phyloP scores from a whole-genome alignment of 140 eudicot species.

The Flaveria floridana region DNA sequence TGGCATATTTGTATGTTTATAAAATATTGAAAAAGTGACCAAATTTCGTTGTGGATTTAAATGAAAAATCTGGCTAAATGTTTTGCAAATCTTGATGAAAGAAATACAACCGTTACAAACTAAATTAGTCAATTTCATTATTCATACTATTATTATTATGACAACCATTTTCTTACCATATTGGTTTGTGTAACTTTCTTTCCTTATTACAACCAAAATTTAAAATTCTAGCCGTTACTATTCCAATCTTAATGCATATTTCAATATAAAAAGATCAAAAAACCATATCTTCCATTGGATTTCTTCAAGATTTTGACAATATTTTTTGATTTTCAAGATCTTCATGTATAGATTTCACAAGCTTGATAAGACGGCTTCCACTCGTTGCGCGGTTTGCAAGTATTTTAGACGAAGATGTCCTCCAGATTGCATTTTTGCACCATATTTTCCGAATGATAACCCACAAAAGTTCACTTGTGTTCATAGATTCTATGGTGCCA shows the following conservation, averaged over 20 bases:
- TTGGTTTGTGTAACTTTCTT: conserved; percentile 17
- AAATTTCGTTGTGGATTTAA: not conserved
- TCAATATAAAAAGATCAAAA: not conserved
- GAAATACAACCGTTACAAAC: conserved; percentile 25
- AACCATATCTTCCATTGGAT: conserved; percentile 29
- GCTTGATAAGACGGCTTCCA: conserved; percentile 27
- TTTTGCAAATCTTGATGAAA: not conserved
- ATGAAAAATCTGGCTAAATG: not conserved
- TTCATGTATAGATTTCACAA: conserved; percentile 22
- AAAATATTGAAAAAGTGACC: not conserved
- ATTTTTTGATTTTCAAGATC: conserved; percentile 19
- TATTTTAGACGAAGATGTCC: conserved; percentile 59
- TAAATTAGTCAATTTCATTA: not conserved
- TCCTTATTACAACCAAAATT: not conserved
- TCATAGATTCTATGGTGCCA: conserved; percentile 66
- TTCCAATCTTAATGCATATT: conserved; percentile 1
- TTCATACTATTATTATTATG: not conserved
- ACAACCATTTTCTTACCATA: conserved; percentile 23
- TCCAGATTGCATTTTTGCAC: conserved; percentile 53
- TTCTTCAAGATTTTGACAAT: conserved; percentile 21
- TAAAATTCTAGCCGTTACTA: conserved; percentile 22
- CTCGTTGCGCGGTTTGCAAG: conserved; percentile 65
- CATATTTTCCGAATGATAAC: conserved; percentile 55
- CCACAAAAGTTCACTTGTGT: conserved; percentile 48
- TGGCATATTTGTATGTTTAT: conserved; percentile 6